Base-by-base conservation (phyloP, 306 rosid genomes). In the Prunus armeniaca region DNA sequence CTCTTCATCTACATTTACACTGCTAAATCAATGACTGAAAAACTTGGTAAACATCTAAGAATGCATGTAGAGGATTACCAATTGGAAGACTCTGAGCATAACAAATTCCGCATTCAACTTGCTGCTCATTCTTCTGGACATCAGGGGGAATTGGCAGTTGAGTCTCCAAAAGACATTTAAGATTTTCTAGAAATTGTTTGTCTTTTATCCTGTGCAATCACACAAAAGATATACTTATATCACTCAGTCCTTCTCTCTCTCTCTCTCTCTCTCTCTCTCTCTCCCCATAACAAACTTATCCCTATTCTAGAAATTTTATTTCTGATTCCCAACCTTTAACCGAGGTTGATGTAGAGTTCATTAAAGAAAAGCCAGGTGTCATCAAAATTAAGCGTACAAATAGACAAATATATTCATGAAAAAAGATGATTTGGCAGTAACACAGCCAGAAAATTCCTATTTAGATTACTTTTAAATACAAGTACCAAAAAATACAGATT, bases 41-140 rank as follows among this genome's bases (percentile, higher is more conserved):
- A 76, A 12, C 22, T 24, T 18, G 3, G 65, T 28, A 43, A 38
- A 80, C 14, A 72, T 15, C 3, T 15, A 69, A 22, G 50, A 63
- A 43, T 5, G 20, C 73, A 49, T n/a, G 45, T 10, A 68, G 43
- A 54, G 57, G 45, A 78, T 61, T 84, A 81, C 88, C 83, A 27
- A 84, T 50, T 17, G 88, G 85, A 78, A 81, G 83, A 70, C 65
- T 69, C 65, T 74, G 85, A 45, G 83, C 81, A 84, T 74, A 84
- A 78, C 85, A 81, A 74, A 84, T 84, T 74, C 85, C 85, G 46
- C 79, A 75, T 78, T 84, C 88, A 52, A 78, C 78, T 78, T 70
- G 76, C 25, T 71, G 82, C 20, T 84, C 72, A 43, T 28, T 81
- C 76, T 71, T 81, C 67, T 14, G 73, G 13, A 55, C 73, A 52